Conservation (phyloP, 1,284 basidiomycete species). For the Anthracocystis panici-leucophaei region DNA sequence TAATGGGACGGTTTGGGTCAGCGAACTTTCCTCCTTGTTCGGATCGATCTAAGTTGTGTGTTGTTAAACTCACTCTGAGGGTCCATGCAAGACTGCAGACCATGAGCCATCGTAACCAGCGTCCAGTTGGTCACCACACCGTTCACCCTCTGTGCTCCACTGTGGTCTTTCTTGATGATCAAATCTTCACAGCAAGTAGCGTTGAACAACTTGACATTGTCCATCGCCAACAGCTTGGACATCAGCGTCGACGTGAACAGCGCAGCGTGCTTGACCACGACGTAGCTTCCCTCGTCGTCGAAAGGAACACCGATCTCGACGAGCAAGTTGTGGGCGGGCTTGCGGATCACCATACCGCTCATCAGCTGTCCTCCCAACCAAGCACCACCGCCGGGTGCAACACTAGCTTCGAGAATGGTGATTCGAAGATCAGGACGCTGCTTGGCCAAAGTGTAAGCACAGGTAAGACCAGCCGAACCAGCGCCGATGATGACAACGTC, state of each 20-base stretch:
- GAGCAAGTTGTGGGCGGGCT: conserved; percentile 81
- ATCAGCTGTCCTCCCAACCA: conserved; percentile 79
- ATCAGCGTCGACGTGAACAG: conserved; percentile 82
- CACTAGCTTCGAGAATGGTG: conserved; percentile 84
- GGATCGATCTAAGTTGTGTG: background rate
- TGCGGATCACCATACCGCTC: conserved; percentile 86
- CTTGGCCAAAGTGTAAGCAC: conserved; percentile 77
- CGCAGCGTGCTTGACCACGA: conserved; percentile 63
- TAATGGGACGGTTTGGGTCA: background rate
- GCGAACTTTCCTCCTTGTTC: background rate
- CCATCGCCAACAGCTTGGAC: conserved; percentile 76
- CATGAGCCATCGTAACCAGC: conserved; percentile 81
- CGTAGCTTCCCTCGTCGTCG: conserved; percentile 81
- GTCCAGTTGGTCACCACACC: conserved; percentile 90
- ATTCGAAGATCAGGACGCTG: conserved; percentile 81
- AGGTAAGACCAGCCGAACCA: conserved; percentile 82
- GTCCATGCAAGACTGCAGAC: conserved; percentile 81
- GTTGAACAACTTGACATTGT: conserved; percentile 76
- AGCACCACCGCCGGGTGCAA: conserved; percentile 77
- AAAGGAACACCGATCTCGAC: conserved; percentile 80
- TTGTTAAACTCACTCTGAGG: conserved; percentile 77
- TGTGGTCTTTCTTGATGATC: conserved; percentile 64
- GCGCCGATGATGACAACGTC: conserved; percentile 85
- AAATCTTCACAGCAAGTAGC: conserved; percentile 70
- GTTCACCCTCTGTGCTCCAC: conserved; percentile 76